Base-by-base conservation (phyloP, 2,329 filamentous ascomycete species). In the Arachnomyces sp. region DNA sequence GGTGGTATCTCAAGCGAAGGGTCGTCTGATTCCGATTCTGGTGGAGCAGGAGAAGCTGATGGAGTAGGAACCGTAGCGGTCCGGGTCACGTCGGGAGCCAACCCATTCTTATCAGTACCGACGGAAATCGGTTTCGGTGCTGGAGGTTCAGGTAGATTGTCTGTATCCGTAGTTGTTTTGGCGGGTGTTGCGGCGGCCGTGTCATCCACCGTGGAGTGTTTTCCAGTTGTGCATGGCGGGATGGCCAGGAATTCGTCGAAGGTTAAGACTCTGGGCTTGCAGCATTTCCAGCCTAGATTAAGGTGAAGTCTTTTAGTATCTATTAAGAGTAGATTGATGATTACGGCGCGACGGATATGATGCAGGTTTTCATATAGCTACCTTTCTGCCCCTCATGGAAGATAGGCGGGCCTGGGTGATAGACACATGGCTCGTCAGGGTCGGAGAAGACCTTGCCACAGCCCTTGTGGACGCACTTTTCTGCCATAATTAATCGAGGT, bases 361-460 rank as follows among this genome's bases (percentile, higher is more conserved):
- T 33, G 31, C 43, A 46, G 43, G 21, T 36, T 31, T 44, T 18
- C 40, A 41, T 44, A 47, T 52, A 59, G 68, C 60, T 71, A 95
- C 90, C 92, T 80, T 98, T 96, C 68, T 95, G 90, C 46, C 92
- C 92, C 69, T 98, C 92, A 63, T 96, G 92, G 65, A 98, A 98
- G 61, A 92, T 75, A 34, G 92, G 92, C 49, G 89, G 86, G 42
- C 89, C 89, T 32, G 90, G 87, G 67, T 98, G 92, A 69, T 95
- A 96, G 53, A 78, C 69, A 68, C 92, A 98, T 52, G 81, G 75
- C 63, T 95, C 90, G 31, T 86, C 78, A 7, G 81, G 67, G 62
- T 95, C 84, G 36, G 81, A 80, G 65, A 87, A 96, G 49, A 73
- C 66, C 74, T 95, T 96, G 56, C 84, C 87, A 66, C 92, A 98